Evolutionary conservation across 1,284 basidiomycete species (phyloP).

Genomic region (Vanrija humicola): DNA sequence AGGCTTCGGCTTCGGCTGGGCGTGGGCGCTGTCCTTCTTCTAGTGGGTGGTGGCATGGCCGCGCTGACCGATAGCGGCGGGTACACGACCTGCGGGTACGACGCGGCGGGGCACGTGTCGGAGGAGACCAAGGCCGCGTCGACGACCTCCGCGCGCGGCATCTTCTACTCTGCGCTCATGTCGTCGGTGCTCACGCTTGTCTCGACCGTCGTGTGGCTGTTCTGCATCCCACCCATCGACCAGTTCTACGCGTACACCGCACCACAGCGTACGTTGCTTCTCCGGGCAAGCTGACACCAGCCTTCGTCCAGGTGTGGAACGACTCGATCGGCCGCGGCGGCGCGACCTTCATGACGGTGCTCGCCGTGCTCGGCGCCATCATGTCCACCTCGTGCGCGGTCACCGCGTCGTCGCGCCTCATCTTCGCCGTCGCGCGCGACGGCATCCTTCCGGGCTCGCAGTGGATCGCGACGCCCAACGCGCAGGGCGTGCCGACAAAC

Average conservation of each 20-base stretch:
- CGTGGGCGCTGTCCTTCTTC: conserved; percentile 53
- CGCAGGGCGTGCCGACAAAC: conserved; percentile 66
- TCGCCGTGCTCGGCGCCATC: conserved; percentile 67
- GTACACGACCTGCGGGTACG: conserved; percentile 62
- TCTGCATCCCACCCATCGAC: conserved; percentile 74
- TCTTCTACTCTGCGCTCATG: conserved; percentile 53
- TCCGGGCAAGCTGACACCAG: no score
- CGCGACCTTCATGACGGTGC: conserved; percentile 73
- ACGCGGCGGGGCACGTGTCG: conserved; percentile 82
- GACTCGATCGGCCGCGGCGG: conserved; percentile 64
- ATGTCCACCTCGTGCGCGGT: conserved; percentile 77
- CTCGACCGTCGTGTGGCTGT: conserved; percentile 72
- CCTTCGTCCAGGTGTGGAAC: conserved; percentile 60
- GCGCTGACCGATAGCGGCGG: neutral
- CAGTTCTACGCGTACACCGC: conserved; percentile 66
- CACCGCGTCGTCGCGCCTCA: conserved; percentile 73
- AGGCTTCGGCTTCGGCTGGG: conserved; percentile 59
- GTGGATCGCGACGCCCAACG: conserved; percentile 72
- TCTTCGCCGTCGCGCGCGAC: conserved; percentile 80
- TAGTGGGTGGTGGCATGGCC: conserved; percentile 72
- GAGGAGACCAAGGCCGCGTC: conserved; percentile 66
- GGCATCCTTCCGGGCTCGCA: conserved; percentile 72
- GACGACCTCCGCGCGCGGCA: conserved; percentile 72
- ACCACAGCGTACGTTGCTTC: conserved; percentile 56
- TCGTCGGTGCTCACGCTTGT: conserved; percentile 60